Conservation (phyloP, 2,329 filamentous ascomycete species). For the Ceratocystiopsis minuta region DNA sequence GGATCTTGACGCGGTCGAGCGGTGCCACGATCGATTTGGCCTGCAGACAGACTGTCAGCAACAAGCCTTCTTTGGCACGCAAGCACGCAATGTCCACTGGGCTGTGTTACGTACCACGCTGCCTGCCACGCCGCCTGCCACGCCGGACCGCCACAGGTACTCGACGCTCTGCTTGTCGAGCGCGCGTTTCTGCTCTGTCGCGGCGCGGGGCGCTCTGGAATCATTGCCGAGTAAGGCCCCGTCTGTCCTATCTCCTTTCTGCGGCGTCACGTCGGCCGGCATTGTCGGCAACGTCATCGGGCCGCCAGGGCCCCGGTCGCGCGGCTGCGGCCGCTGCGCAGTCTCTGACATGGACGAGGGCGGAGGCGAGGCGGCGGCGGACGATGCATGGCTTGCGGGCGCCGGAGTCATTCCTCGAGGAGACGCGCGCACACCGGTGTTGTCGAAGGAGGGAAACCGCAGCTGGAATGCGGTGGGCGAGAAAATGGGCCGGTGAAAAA, state of each 20-base stretch:
- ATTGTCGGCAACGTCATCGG: not conserved
- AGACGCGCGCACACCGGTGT: slow-evolving; percentile 8
- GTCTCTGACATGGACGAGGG: slow-evolving; percentile 32
- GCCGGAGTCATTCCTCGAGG: slow-evolving; percentile 32
- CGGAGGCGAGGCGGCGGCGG: slow-evolving; percentile 2
- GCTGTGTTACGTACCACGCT: slow-evolving; percentile 64
- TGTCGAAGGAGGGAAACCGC: not conserved
- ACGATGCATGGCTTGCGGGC: slow-evolving; percentile 32
- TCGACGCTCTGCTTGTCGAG: slow-evolving; percentile 58
- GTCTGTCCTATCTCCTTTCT: no score
- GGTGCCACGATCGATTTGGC: slow-evolving; percentile 92
- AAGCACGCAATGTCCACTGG: no score
- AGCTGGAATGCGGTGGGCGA: no score
- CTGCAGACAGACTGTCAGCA: slow-evolving; percentile 23
- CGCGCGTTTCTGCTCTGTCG: slow-evolving; percentile 25
- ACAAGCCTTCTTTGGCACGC: no score
- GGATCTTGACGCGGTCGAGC: slow-evolving; percentile 93
- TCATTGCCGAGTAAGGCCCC: no score
- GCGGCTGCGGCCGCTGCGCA: slow-evolving; percentile 21
- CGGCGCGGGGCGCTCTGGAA: slow-evolving; percentile 16
- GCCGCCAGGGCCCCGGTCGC: slow-evolving; percentile 20
- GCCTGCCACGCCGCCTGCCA: slow-evolving; percentile 79
- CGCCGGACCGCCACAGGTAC: slow-evolving; percentile 65
- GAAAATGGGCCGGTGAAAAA: not conserved
- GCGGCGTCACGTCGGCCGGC: not conserved